A percentile compares a stretch with the other conserved stretches of the same genome.
Conservation (phyloP, 2,329 filamentous ascomycete species). For the Phialocephala subalpina region DNA sequence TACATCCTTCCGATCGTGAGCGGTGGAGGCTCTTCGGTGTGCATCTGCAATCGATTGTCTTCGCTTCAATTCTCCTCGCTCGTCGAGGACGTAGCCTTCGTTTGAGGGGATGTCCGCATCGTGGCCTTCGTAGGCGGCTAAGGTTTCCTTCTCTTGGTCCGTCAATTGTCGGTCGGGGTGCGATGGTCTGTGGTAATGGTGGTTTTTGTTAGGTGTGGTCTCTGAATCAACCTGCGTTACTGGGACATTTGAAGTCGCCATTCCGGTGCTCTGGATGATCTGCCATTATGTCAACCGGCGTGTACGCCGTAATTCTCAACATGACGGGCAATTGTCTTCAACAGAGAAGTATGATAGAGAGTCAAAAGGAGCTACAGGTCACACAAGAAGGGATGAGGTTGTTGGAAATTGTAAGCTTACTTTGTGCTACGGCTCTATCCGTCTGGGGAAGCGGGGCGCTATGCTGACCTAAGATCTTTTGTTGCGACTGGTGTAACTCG, state of each 20-base stretch:
- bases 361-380: background rate
- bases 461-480: background rate
- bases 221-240: background rate
- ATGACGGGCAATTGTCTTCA: background rate
- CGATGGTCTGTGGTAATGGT: background rate
- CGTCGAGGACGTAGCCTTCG: constrained; percentile 53
- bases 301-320: background rate
- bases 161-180: constrained; percentile 22
- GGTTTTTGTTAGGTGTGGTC: background rate
- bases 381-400: background rate
- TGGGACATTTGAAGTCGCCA: background rate
- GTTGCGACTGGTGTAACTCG: background rate
- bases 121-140: constrained; percentile 34
- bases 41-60: constrained; percentile 46
- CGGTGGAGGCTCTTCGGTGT: constrained; percentile 19
- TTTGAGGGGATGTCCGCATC: constrained; percentile 56
- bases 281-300: background rate
- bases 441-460: background rate
- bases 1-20: constrained; percentile 2
- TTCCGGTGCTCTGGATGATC: background rate
- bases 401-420: constrained; percentile 8
- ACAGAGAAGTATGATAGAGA: background rate
- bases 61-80: constrained; percentile 49
- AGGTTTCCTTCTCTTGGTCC: constrained; percentile 27
- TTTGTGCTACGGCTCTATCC: background rate